A percentile compares a stretch with the other conserved stretches of the same genome.
phyloP scores from a whole-genome alignment of 1,284 basidiomycete species.

The Fomitiporia mediterranea region DNA sequence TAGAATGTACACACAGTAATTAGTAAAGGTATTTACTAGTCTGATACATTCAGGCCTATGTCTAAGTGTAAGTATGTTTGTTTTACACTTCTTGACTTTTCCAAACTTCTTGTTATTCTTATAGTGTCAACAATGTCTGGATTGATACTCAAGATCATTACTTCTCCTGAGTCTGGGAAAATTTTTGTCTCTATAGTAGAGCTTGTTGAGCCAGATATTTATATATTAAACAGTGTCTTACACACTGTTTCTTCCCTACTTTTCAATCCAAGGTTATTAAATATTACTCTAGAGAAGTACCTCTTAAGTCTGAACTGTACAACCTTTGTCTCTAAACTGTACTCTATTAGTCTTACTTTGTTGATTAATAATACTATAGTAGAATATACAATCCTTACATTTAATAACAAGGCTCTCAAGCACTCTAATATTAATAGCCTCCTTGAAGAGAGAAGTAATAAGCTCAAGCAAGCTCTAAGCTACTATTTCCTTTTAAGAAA shows the following conservation, averaged over 20 bases:
- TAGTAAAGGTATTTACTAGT: conserved; percentile 55
- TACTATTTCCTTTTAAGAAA: conserved; percentile 88
- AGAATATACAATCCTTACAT: conserved; percentile 82
- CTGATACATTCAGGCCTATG: conserved; percentile 51
- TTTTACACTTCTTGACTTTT: conserved; percentile 11
- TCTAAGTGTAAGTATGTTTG: conserved; percentile 47
- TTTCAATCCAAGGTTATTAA: conserved; percentile 70
- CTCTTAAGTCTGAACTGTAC: conserved; percentile 88
- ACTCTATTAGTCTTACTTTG: conserved; percentile 71
- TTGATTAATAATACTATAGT: conserved; percentile 76
- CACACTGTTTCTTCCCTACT: conserved; percentile 86
- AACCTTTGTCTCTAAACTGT: conserved; percentile 83
- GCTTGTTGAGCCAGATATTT: conserved; percentile 72
- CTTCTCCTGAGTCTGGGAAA: conserved; percentile 41
- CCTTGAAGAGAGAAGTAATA: conserved; percentile 60
- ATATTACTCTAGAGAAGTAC: conserved; percentile 89
- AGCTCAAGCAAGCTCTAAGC: conserved; percentile 60
- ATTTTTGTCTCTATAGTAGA: conserved; percentile 62
- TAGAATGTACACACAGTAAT: conserved; percentile 72
- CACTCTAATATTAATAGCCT: conserved; percentile 45
- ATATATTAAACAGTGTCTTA: conserved; percentile 92
- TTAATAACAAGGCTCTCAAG: conserved; percentile 79
- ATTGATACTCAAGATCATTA: conserved; percentile 55
- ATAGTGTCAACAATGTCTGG: conserved; percentile 74
- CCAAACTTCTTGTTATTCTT: too few relatives aligned